phyloP scores from a whole-genome alignment of 768 basidiomycete species.

The Mycena olivaceomarginata region DNA sequence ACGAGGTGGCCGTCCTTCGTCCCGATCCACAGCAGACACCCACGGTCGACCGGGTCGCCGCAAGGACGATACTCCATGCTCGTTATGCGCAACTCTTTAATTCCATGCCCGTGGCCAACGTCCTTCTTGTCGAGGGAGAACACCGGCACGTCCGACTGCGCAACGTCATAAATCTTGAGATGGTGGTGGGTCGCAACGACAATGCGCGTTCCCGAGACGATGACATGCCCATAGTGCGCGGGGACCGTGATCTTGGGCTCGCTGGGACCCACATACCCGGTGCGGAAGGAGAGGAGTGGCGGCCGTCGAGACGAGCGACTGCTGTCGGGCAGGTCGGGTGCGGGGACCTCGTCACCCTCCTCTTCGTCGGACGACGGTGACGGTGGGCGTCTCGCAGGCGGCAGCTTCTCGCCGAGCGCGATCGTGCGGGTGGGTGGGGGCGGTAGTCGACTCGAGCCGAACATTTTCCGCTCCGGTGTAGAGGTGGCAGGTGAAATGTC shows the following conservation, averaged over 20 bases:
- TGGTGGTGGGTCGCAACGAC: slow-evolving; percentile 77
- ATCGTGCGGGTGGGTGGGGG: slow-evolving; percentile 89
- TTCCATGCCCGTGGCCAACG: slow-evolving; percentile 57
- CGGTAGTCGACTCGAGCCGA: slow-evolving; percentile 68
- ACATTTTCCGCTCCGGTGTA: slow-evolving; percentile 59
- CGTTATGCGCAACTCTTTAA: slow-evolving; percentile 83
- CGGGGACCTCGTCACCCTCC: slow-evolving; percentile 74
- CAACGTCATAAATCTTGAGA: slow-evolving; percentile 79
- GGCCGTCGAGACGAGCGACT: slow-evolving; percentile 79
- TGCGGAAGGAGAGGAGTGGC: slow-evolving; percentile 63
- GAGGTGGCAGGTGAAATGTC: slow-evolving; percentile 45
- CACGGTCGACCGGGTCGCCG: slow-evolving; percentile 66
- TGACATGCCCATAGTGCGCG: slow-evolving; percentile 72
- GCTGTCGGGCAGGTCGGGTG: slow-evolving; percentile 76
- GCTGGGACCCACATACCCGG: slow-evolving; percentile 53
- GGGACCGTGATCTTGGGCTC: slow-evolving; percentile 76
- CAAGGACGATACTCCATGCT: slow-evolving; percentile 87
- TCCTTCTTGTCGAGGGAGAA: slow-evolving; percentile 78
- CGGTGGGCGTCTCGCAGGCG: slow-evolving; percentile 71
- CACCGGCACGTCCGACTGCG: slow-evolving; percentile 65
- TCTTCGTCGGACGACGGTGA: slow-evolving; percentile 72
- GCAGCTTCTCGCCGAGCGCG: slow-evolving; percentile 80
- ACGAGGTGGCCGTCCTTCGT: slow-evolving; percentile 93
- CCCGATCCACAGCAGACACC: slow-evolving; percentile 87
- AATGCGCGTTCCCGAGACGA: slow-evolving; percentile 74